Evolutionary conservation across 768 basidiomycete species (phyloP).

Genomic region (Lyophyllum atratum): DNA sequence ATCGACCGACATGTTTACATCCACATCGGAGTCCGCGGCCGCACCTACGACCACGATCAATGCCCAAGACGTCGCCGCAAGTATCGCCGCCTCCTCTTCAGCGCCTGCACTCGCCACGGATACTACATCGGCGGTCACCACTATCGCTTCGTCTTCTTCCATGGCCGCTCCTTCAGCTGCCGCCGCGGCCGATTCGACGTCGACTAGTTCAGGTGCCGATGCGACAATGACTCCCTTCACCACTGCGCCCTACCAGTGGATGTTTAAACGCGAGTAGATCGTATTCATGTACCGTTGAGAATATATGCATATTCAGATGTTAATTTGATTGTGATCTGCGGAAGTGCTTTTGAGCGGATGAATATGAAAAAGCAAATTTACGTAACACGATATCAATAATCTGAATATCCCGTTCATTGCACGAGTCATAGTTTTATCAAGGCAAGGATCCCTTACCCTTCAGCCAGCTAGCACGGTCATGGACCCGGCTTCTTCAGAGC

Average conservation of each 20-base stretch:
- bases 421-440: slow-evolving; percentile 11
- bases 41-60: slow-evolving; percentile 21
- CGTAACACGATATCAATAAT: too few relatives aligned
- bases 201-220: slow-evolving; percentile 6
- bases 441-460: slow-evolving; percentile 5
- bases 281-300: neutral
- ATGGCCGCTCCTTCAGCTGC: neutral
- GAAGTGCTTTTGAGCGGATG: neutral
- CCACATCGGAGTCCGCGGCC: slow-evolving; percentile 4
- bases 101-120: slow-evolving; percentile 23
- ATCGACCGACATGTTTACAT: slow-evolving; percentile 1
- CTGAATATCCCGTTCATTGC: too few relatives aligned
- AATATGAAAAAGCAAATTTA: slow-evolving; percentile 3
- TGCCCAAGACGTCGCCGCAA: slow-evolving; percentile 33
- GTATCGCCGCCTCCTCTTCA: slow-evolving; percentile 28
- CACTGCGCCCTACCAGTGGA: slow-evolving; percentile 40
- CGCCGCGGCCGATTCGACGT: neutral
- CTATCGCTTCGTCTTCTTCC: neutral
- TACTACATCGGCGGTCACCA: slow-evolving; percentile 14
- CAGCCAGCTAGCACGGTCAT: slow-evolving; percentile 3
- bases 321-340: neutral
- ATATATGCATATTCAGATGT: neutral
- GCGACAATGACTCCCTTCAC: slow-evolving; percentile 26
- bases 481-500: slow-evolving; percentile 29
- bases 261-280: slow-evolving; percentile 29